phyloP scores from a whole-genome alignment of 2,329 filamentous ascomycete species.

The Colletotrichum simmondsii region DNA sequence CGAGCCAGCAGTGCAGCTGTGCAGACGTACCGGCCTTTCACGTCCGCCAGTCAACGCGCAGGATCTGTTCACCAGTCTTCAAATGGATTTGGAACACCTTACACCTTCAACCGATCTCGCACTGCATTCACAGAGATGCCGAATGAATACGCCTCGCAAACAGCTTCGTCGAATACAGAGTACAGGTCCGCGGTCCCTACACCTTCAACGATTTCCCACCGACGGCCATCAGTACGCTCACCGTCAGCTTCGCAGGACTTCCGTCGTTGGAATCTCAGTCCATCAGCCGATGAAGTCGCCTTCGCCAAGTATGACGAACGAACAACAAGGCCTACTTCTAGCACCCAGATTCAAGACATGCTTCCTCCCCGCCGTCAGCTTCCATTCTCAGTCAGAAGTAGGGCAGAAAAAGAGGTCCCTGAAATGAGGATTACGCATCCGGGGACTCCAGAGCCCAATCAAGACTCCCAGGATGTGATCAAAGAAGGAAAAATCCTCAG shows the following conservation, averaged over 20 bases:
- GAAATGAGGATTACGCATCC: neutral
- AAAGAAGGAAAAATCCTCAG: neutral
- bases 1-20: neutral
- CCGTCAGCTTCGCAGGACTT: neutral
- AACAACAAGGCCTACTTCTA: neutral
- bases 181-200: neutral
- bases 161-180: neutral
- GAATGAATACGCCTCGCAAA: neutral
- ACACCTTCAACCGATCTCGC: neutral
- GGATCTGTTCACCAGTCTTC: neutral
- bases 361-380: conserved; percentile 9
- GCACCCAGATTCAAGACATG: neutral
- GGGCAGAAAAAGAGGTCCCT: neutral
- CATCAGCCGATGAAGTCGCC: neutral
- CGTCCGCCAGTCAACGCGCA: neutral
- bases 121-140: neutral
- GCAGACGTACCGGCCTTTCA: neutral
- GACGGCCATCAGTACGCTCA: neutral
- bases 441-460: too few relatives aligned
- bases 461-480: neutral
- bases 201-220: neutral
- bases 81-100: neutral
- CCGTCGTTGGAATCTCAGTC: neutral
- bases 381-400: neutral
- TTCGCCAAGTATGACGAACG: neutral